Base-by-base conservation (phyloP, 352 stramenopile species). In the Phytophthora cryptogea region DNA sequence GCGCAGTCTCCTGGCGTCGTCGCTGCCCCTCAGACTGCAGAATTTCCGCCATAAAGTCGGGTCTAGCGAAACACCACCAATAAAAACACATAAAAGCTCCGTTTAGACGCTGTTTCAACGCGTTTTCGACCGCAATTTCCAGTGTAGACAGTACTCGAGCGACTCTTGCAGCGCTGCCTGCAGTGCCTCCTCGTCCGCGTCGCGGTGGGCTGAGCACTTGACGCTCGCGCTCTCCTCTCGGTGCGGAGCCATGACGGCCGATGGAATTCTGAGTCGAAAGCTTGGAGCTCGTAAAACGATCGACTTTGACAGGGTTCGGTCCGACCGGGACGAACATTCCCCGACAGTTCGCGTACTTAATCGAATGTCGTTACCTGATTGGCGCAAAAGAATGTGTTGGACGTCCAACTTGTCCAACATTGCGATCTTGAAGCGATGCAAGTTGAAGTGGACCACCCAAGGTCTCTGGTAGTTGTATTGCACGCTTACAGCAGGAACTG, bases 121-220 rank as follows among this genome's bases (percentile, higher is more conserved):
- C 20, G n/a, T 36, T 51, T 41, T 45, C 4, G 14, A 31, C 10
- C 20, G 17, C 20, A 36, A 43, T 51, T 51, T 64, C 39, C 4
- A 53, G 44, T 17, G 8, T 10, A 31, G 13, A 56, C 63, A 60
- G 54, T 72, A 92, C 82, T 73, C 68, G 28, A 88, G 52, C 7
- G 80, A 89, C 53, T 89, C 78, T 20, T 78, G 63, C 23, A 92
- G 67, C 56, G 80, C 82, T 2, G 70, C 74, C 66, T 89, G 71
- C 5, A 91, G 78, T 40, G 80, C 80, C 59, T 92, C 80, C 57
- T 84, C 82, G 47, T 89, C 83, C 9, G 78, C 83, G 47, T 92
- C 80, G 43, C 78, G 78, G 52, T 81, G 76, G 39, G 62, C 42
- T 4, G 52, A 72, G 17, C 47, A 44, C 23, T 68, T 70, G 37